A percentile compares a stretch with the other conserved stretches of the same genome.
Evolutionary conservation across 2,329 filamentous ascomycete species (phyloP).

Genomic region (Xylaria digitata): DNA sequence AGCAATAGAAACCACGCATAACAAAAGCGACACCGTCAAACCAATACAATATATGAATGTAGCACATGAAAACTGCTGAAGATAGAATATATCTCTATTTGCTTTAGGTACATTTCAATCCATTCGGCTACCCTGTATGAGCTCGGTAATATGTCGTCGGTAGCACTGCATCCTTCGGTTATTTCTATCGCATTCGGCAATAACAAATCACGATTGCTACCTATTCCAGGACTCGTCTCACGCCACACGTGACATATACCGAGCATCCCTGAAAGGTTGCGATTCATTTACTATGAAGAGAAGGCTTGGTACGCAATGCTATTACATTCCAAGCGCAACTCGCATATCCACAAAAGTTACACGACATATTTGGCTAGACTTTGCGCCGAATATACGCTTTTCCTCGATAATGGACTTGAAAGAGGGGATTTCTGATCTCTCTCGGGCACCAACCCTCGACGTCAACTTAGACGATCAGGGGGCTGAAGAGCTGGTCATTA

Average conservation of each 20-base stretch:
- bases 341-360: background rate
- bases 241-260: slow-evolving; percentile 18
- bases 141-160: slow-evolving; percentile 3
- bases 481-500: background rate
- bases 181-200: slow-evolving; percentile 32
- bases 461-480: background rate
- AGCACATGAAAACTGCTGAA: background rate
- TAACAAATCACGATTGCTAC: slow-evolving; percentile 21
- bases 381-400: background rate
- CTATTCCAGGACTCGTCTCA: background rate
- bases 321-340: background rate
- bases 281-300: slow-evolving; percentile 10
- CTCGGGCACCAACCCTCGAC: background rate
- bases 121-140: background rate
- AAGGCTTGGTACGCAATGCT: background rate
- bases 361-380: background rate
- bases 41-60: slow-evolving; percentile 18
- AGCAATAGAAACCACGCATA: background rate
- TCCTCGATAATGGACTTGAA: slow-evolving; percentile 14
- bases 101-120: background rate
- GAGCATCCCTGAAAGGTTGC: slow-evolving; percentile 22
- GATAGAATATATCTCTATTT: background rate
- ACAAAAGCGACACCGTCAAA: background rate
- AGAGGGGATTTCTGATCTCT: background rate
- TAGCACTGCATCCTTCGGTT: slow-evolving; percentile 21